Evolutionary conservation across 768 basidiomycete genomes (phyloP), one percentile per base, ranked within the genome.

Genomic region (Mycena pura): DNA sequence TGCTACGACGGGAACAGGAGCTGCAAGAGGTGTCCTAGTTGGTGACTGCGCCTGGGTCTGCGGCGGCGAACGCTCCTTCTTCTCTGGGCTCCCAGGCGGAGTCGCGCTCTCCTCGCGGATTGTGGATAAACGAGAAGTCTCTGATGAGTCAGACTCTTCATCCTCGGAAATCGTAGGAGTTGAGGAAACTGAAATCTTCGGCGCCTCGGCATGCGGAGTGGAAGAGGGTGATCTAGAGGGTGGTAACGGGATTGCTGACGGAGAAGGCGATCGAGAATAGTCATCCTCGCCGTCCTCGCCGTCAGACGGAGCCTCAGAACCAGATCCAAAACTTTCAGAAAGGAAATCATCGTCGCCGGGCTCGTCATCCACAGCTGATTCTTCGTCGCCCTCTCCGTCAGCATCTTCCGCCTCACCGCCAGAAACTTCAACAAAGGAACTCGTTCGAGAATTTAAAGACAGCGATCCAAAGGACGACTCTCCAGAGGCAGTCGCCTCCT

Each of bases 41-140:
- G 69, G 64, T 1, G 83, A 77, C n/a, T 80, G n/a, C n/a, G n/a
- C n/a, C n/a, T n/a, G n/a, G n/a, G n/a, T n/a, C n/a, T n/a, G 38
- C 77, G 2, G 75, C 17, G 44, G n/a, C 71, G 28, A 81, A 76
- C 67, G 65, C 21, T 68, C 25, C 34, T 79, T 76, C 64, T 81
- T 85, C 22, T 73, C 68, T 0, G 89, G 89, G n/a, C 88, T 86
- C 2, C 81, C 84, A 15, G 88, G 87, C 11, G 89, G 87, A 10
- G 89, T 91, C 0, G 86, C 85, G 62, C 81, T 86, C 28, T 74
- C 71, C 46, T 83, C 83, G 41, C 74, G 69, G 21, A 69, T 70
- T 8, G 74, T 73, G 7, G 78, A 73, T 24, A 74, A 62, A 7
- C 71, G 67, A 22, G 68, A 65, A 51, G 60, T 55, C 11, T 66